Evolutionary conservation across 2,329 filamentous ascomycete species (phyloP), one percentile per base, ranked within the genome.

Genomic region (Talaromyces atroroseus): DNA sequence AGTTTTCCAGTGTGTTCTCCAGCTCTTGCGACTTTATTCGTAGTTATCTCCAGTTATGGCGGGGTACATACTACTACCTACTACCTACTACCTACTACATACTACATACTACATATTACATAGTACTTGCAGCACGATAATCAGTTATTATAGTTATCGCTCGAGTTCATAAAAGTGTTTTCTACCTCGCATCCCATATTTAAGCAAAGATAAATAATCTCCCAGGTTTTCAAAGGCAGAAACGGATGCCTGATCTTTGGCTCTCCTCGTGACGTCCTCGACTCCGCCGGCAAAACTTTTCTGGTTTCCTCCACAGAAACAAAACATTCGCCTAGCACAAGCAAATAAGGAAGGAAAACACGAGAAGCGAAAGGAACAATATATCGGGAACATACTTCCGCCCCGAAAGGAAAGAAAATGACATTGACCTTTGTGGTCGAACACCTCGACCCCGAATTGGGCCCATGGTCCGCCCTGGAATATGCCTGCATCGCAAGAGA

Each of bases 391-490:
- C 36, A 53, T 47, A 23, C 18, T 24, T 38, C 42, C 42, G 42
- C 51, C 34, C 45, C n/a, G 45, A 48, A n/a, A n/a, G 24, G n/a
- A 18, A 20, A 62, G 49, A 60, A 65, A 49, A 61, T 59, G 55
- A 51, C 61, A 18, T 89, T 91, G 74, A 92, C 85, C 45, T 96
- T 94, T 75, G 89, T 97, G 66, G 92, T 97, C 65, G 92, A 97
- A 78, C 92, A 99, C 74, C 85, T 99, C 62, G 94, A 99, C 76
- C 87, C 89, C 42, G 94, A 99, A 74, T 82, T 99, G 29, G 94
- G 95, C 34, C 83, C 85, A 42, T 99, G 94, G 94, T 97, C 94
- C 23, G 85, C 90, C 61, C 83, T 97, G 53, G 94, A 99, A 77
- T 99, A 99, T 76, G 78, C 84, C 55, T 83, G 88, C 67, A 96